A percentile compares a stretch with the other conserved stretches of the same genome.
Evolutionary conservation across 768 basidiomycete species (phyloP).

Genomic region (Atractiella rhizophila): DNA sequence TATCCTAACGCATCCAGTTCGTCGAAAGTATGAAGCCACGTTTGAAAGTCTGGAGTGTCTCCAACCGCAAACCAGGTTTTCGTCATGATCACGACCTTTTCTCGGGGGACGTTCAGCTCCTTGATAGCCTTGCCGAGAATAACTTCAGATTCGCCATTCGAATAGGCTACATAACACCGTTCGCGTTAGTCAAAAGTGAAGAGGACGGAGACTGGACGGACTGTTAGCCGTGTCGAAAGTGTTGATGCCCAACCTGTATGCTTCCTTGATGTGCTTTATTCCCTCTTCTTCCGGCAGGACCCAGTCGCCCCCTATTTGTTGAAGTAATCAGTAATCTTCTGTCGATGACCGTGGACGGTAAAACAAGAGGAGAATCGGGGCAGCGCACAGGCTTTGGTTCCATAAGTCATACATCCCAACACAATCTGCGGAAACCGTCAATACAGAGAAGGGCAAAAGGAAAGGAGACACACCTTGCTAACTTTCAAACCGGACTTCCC

Average conservation of each 20-base stretch:
- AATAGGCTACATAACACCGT: slow-evolving; percentile 29
- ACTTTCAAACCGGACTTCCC: slow-evolving; percentile 39
- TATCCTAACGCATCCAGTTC: slow-evolving; percentile 24
- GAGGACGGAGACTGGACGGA: background rate
- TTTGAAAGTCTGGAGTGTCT: background rate
- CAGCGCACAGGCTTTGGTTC: too few species aligned
- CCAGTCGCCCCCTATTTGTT: too few species aligned
- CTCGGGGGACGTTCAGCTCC: slow-evolving; percentile 38
- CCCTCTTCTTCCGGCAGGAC: slow-evolving; percentile 33
- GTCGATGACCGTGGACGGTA: too few species aligned
- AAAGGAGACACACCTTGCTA: too few species aligned
- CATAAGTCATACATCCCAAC: too few species aligned
- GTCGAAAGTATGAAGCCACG: background rate
- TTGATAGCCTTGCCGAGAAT: slow-evolving; percentile 51
- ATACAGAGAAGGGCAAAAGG: too few species aligned
- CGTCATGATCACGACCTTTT: slow-evolving; percentile 52
- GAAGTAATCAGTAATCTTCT: too few species aligned
- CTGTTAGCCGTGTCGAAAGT: slow-evolving; percentile 18
- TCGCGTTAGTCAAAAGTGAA: background rate
- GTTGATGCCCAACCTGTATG: too few species aligned
- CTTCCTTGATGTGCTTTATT: slow-evolving; percentile 32
- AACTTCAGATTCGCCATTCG: slow-evolving; percentile 39
- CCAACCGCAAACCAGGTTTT: slow-evolving; percentile 27
- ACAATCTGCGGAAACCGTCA: too few species aligned
- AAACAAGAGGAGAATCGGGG: too few species aligned